Percentiles rank a stretch among this genome's conserved stretches.
These are phyloP conservation scores for Dictyostelium discoideum DNA, from an alignment of 78 protist species.

Conservation along the genomic window DNA sequence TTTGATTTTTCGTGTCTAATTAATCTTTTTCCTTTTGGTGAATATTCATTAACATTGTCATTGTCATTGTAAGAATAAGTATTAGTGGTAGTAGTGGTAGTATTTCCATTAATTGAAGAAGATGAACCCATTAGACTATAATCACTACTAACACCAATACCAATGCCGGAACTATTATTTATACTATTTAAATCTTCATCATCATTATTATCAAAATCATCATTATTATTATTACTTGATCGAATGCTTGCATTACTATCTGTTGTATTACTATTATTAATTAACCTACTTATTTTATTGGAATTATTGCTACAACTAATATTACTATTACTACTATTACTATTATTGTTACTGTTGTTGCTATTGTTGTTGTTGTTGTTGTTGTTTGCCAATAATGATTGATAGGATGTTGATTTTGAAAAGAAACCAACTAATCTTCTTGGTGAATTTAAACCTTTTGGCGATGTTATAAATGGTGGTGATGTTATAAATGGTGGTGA, in stretches of 20 bases:
- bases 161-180: neutral
- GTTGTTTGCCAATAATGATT: neutral
- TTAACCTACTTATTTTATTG: neutral
- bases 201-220: neutral
- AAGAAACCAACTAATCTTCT: conserved; percentile 24
- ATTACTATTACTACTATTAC: neutral
- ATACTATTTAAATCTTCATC: neutral
- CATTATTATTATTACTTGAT: neutral
- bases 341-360: neutral
- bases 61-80: neutral
- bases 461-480: conserved; percentile 31
- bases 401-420: conserved; percentile 28
- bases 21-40: neutral
- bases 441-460: conserved; percentile 28
- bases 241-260: neutral
- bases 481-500: conserved; percentile 16
- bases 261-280: neutral
- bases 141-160: neutral
- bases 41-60: neutral
- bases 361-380: neutral
- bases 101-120: neutral
- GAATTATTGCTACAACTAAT: neutral
- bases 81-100: neutral
- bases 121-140: neutral
- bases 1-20: conserved; percentile 10